These are phyloP conservation scores for Apophysomyces elegans DNA, from an alignment of 371 early-diverging fungal genomes.

Conservation along the genomic window DNA sequence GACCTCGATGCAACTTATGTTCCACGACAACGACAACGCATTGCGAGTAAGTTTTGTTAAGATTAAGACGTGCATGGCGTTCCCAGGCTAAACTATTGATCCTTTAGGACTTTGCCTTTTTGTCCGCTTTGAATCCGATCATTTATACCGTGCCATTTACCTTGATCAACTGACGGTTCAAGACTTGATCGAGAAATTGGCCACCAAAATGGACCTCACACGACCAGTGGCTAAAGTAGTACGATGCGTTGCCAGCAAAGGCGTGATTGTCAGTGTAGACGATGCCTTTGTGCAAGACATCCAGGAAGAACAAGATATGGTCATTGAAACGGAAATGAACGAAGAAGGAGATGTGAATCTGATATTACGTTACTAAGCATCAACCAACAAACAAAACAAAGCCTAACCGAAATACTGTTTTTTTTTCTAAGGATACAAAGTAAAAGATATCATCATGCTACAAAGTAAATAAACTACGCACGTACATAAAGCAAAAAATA, in stretches of 20 bases:
- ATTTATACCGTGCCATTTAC: constrained; percentile 57
- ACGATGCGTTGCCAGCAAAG: constrained; percentile 34
- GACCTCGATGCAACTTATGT: constrained; percentile 42
- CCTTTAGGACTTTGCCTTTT: constrained; percentile 53
- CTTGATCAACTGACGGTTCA: constrained; percentile 52
- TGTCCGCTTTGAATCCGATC: constrained; percentile 44
- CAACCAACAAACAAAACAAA: neutral
- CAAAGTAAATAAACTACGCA: neutral
- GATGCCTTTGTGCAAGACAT: constrained; percentile 57
- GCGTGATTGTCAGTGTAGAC: constrained; percentile 46
- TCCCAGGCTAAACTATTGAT: constrained; percentile 5
- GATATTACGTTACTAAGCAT: constrained; percentile 46
- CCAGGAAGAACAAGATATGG: constrained; percentile 59
- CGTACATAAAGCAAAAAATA: neutral
- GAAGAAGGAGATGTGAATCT: constrained; percentile 52
- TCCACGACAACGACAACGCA: constrained; percentile 20
- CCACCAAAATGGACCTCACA: constrained; percentile 47
- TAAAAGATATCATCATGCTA: no score
- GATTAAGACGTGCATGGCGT: neutral
- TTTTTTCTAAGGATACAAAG: no score
- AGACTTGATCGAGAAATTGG: constrained; percentile 36
- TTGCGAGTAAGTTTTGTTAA: constrained; percentile 5
- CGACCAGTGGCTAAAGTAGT: constrained; percentile 37
- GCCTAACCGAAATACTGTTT: no score
- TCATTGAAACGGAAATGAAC: constrained; percentile 46